Evolutionary conservation across 2,329 filamentous ascomycete genomes (phyloP), one percentile per base, ranked within the genome.

Genomic region (Lecanicillium sp.): DNA sequence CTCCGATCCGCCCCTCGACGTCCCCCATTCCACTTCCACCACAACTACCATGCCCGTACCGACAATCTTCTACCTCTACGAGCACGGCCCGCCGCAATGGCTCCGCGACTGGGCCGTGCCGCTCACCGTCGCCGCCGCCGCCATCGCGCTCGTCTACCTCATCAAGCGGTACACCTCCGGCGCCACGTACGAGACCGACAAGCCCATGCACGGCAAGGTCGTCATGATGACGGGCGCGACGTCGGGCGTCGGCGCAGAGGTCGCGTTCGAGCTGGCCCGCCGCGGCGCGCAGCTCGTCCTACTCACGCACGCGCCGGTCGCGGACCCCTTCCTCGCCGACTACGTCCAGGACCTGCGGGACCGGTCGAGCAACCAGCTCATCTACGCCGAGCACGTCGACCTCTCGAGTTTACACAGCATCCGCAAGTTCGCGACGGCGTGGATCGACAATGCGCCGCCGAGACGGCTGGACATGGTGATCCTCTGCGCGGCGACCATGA

Each of bases 351-450:
- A 96, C 63, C 67, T 98, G 35, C 85, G 94, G 48, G 72, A 77
- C 23, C 73, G 77, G 46, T 88, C 89, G 7, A 77, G 79, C 26
- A 97, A 97, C 68, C 75, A 90, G 50, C 75, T 98, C 60, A 88
- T 98, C 57, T 97, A 95, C 60, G 90, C 93, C 51, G 93, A 98
- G 66, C 87, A 95, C 67, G 89, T 95, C 58, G 90, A 98, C 62
- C 79, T 98, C 23, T 71, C 84, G 11, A 91, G 86, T 14, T 73
- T 98, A n/a, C 82, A 95, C 64, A 94, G 87, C 64, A 84, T 98
- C 58, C 86, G 93, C 32, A 77, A 84, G 53, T 98, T 98, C 64
- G 93, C 93, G 11, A 98, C 93, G 0, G 91, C 89, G 71, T 98
- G 94, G 91, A 89, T 98, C 55, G 91, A 98, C 66, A 97, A 96